Evolutionary conservation across 225 moss, liverwort and hornwort genomes (phyloP), one percentile per base, ranked within the genome.

Genomic region (Anthoceros angustus): DNA sequence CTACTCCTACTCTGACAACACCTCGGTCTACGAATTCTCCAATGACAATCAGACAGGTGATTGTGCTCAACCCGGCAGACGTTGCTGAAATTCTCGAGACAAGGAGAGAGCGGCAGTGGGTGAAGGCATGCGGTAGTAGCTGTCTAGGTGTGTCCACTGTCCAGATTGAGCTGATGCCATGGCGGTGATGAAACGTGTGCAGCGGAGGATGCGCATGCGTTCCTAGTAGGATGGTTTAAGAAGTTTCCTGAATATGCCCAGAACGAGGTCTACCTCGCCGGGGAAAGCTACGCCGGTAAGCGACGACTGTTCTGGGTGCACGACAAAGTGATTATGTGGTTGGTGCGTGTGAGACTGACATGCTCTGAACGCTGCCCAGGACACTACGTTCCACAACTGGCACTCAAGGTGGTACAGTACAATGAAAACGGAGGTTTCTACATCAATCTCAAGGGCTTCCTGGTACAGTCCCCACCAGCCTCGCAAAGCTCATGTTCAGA

Each of bases 401-500:
- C 78, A 50, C 63, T 73, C 11, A 66, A 75, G 21, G 75, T 81
- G 16, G 64, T 81, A 10, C 43, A 38, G 42, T 73, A 75, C 68
- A 81, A 78, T 70, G 68, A 70, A 26, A 48, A 72, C 6, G 69
- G 11, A 24, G 70, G 40, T 43, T 70, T 32, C 8, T 62, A 63
- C 61, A 75, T 81, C 73, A 81, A 81, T 68, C 66, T 81, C 68
- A 78, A 73, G 42, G 81, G 81, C 8, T 75, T 75, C 72, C 68
- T 66, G 73, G 81, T 81, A 32, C 32, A 32, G 32, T 32, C 32
- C 32, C 32, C 32, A 4, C 32, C 32, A 4, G 32, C 32, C 32
- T 32, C 32, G 32, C 32, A 32, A 32, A 32, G 32, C 1, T 4
- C 32, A 32, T 4, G 32, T 32, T 32, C 32, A 32, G 32, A 32